Conservation (phyloP, 208 protist species). For the Acanthamoeba divionensis region DNA sequence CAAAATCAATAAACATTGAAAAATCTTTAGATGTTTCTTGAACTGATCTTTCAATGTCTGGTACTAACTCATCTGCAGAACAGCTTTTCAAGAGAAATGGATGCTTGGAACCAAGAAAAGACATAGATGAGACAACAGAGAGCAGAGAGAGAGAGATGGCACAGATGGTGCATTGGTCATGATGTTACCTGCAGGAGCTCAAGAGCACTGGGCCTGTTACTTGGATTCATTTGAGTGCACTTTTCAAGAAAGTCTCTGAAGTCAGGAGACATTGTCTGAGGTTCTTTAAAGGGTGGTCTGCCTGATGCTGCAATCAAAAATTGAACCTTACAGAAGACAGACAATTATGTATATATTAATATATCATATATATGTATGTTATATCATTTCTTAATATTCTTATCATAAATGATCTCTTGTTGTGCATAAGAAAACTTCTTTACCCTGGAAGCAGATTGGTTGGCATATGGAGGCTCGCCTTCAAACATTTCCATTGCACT, state of each 20-base stretch:
- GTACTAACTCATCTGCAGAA: no score
- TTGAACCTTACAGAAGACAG: not conserved
- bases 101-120: no score
- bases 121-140: no score
- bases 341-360: not conserved
- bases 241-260: not conserved
- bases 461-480: constrained; percentile 18
- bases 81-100: no score
- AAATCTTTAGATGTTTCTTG: no score
- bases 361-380: not conserved
- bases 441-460: not conserved
- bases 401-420: not conserved
- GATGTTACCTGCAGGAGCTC: constrained; percentile 15
- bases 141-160: no score
- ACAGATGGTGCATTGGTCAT: no score
- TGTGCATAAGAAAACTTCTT: not conserved
- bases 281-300: not conserved
- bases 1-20: no score
- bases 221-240: not conserved
- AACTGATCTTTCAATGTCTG: no score
- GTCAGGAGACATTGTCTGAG: not conserved
- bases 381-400: not conserved
- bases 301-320: not conserved
- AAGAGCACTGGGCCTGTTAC: not conserved
- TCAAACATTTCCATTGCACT: not conserved